Conservation (phyloP, 352 stramenopile genomes). For the Thraustotheca clavata region DNA sequence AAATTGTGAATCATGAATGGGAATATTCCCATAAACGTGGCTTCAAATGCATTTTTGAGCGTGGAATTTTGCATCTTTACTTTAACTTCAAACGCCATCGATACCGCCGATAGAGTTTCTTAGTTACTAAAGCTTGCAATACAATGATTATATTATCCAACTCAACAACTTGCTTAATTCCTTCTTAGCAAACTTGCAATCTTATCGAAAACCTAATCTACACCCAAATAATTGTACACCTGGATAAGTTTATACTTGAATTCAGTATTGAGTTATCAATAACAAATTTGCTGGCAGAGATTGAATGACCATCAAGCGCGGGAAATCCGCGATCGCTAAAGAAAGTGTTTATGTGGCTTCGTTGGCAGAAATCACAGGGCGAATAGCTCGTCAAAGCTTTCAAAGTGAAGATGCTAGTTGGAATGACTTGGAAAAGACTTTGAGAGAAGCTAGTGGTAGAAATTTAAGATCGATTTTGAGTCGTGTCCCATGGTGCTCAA, state of each 20-base stretch:
- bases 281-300: too few relatives aligned
- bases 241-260: too few relatives aligned
- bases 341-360: too few relatives aligned
- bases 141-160: too few relatives aligned
- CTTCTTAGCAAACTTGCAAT: too few relatives aligned
- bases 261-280: too few relatives aligned
- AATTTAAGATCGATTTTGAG: not conserved
- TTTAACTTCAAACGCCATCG: slow-evolving; percentile 99
- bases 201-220: too few relatives aligned
- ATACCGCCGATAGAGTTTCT: slow-evolving; percentile 95
- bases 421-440: not conserved
- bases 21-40: slow-evolving; percentile 95
- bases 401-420: not conserved
- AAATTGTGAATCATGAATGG: slow-evolving; percentile 99
- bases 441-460: not conserved
- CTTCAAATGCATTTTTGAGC: slow-evolving; percentile 98
- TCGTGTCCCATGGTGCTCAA: not conserved
- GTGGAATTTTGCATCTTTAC: slow-evolving; percentile 96
- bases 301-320: too few relatives aligned
- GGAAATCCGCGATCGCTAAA: too few relatives aligned
- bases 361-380: not conserved
- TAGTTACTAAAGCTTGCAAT: too few relatives aligned
- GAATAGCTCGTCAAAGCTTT: not conserved
- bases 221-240: too few relatives aligned
- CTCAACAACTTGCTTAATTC: too few relatives aligned